A percentile compares a stretch with the other conserved stretches of the same genome.
phyloP scores from a whole-genome alignment of 2,329 filamentous ascomycete species.

The Pseudocercospora pini-densiflorae region DNA sequence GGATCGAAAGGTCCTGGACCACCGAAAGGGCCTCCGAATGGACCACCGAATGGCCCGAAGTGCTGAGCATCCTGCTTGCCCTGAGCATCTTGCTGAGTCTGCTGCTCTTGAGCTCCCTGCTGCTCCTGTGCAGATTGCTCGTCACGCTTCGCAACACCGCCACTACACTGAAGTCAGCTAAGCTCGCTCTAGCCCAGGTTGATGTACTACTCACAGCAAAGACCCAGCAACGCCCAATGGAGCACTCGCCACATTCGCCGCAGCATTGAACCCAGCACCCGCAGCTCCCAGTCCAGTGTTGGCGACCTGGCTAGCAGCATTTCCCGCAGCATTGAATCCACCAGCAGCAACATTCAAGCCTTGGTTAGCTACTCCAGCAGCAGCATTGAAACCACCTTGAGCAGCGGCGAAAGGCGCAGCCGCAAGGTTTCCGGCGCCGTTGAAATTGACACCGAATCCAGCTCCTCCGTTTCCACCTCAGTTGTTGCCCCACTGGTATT shows the following conservation, averaged over 20 bases:
- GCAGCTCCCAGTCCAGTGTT: not conserved
- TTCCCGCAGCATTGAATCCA: not conserved
- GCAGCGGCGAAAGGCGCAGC: not conserved
- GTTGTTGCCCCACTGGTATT: not conserved
- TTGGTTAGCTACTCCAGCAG: not conserved
- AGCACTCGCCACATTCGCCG: not conserved
- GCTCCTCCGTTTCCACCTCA: not conserved
- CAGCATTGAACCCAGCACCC: not conserved
- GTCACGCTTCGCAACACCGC: conserved; percentile 1
- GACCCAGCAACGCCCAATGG: not conserved
- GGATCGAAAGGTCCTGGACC: not conserved
- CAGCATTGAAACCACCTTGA: not conserved
- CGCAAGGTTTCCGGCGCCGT: not conserved
- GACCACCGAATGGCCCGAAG: not conserved
- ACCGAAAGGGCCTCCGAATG: not conserved
- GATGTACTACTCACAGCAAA: not conserved
- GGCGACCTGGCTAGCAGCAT: not conserved
- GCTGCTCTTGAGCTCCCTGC: not conserved
- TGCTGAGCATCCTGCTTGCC: conserved; percentile 2
- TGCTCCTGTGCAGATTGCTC: not conserved
- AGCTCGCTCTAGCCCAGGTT: not conserved
- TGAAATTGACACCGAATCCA: not conserved
- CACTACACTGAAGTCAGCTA: not conserved
- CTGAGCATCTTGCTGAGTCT: not conserved
- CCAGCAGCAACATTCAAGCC: not conserved